A percentile compares a stretch with the other conserved stretches of the same genome.
These are phyloP conservation scores for Onygenales sp. DNA, from an alignment of 2,329 filamentous ascomycete genomes.

Conservation along the genomic window DNA sequence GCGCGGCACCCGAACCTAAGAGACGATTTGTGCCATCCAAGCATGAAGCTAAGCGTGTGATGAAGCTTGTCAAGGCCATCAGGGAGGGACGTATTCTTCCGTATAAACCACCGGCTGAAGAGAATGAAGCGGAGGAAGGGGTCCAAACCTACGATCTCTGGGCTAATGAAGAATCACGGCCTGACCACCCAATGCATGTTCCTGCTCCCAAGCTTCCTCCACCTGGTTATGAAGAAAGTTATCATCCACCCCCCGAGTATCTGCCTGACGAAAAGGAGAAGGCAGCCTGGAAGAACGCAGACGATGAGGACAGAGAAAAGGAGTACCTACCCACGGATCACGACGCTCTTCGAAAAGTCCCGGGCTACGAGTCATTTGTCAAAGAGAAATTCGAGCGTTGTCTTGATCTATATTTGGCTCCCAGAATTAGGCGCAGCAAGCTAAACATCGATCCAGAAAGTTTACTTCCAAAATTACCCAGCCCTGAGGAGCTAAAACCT, in stretches of 20 bases:
- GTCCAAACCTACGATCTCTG: slow-evolving; percentile 79
- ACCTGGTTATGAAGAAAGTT: slow-evolving; percentile 89
- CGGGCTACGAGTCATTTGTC: slow-evolving; percentile 79
- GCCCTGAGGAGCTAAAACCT: slow-evolving; percentile 84
- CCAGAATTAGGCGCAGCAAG: slow-evolving; percentile 81
- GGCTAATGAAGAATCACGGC: slow-evolving; percentile 78
- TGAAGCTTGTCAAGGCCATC: slow-evolving; percentile 95
- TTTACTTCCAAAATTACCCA: slow-evolving; percentile 82
- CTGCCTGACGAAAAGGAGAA: slow-evolving; percentile 77
- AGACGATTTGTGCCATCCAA: slow-evolving; percentile 92
- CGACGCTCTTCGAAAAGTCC: slow-evolving; percentile 78
- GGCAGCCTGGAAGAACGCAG: slow-evolving; percentile 66
- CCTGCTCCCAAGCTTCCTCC: slow-evolving; percentile 88
- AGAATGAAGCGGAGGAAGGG: slow-evolving; percentile 63
- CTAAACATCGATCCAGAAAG: slow-evolving; percentile 95
- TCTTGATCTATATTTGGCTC: slow-evolving; percentile 89
- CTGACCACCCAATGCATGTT: slow-evolving; percentile 86
- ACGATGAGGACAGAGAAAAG: slow-evolving; percentile 83
- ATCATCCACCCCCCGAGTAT: slow-evolving; percentile 93
- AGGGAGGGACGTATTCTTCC: slow-evolving; percentile 88
- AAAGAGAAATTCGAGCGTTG: slow-evolving; percentile 96
- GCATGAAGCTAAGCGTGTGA: slow-evolving; percentile 89
- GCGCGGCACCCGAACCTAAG: slow-evolving; percentile 90
- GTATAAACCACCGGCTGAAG: slow-evolving; percentile 67
- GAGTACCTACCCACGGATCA: slow-evolving; percentile 79